Evolutionary conservation across 805 yeast genomes (phyloP).

Genomic region (Cephaloascus fragrans): DNA sequence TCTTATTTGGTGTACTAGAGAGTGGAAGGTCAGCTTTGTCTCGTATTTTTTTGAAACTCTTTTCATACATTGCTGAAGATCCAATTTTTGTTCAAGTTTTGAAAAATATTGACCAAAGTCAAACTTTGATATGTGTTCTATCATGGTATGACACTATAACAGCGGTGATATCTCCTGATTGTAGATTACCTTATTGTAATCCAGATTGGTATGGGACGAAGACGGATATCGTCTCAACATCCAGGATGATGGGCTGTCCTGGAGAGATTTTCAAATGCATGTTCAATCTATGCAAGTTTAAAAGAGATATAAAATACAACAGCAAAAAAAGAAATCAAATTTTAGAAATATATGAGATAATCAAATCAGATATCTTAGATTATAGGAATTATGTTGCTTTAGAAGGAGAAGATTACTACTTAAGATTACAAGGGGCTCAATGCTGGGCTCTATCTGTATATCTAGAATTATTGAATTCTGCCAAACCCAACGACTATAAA

Average conservation of each 20-base stretch:
- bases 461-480: slow-evolving; percentile 15
- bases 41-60: slow-evolving; percentile 36
- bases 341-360: slow-evolving; percentile 15
- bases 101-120: slow-evolving; percentile 37
- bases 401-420: slow-evolving; percentile 20
- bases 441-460: slow-evolving; percentile 42
- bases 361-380: slow-evolving; percentile 24
- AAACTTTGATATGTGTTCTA: slow-evolving; percentile 37
- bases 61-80: slow-evolving; percentile 40
- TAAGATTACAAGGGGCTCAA: slow-evolving; percentile 41
- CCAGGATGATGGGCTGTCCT: slow-evolving; percentile 51
- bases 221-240: slow-evolving; percentile 32
- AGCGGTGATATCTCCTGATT: slow-evolving; percentile 48
- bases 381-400: slow-evolving; percentile 36
- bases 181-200: slow-evolving; percentile 42
- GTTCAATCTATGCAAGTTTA: slow-evolving; percentile 30
- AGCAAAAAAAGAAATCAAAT: slow-evolving; percentile 5
- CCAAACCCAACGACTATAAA: slow-evolving; percentile 15
- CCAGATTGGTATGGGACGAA: slow-evolving; percentile 43
- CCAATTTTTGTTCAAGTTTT: slow-evolving; percentile 29
- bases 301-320: slow-evolving; percentile 13
- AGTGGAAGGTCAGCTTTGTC: slow-evolving; percentile 44
- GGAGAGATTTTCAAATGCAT: slow-evolving; percentile 43
- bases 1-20: slow-evolving; percentile 42
- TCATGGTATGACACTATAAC: slow-evolving; percentile 54